Conservation (phyloP, 345 rosid species). For the Lepidium aucheri region DNA sequence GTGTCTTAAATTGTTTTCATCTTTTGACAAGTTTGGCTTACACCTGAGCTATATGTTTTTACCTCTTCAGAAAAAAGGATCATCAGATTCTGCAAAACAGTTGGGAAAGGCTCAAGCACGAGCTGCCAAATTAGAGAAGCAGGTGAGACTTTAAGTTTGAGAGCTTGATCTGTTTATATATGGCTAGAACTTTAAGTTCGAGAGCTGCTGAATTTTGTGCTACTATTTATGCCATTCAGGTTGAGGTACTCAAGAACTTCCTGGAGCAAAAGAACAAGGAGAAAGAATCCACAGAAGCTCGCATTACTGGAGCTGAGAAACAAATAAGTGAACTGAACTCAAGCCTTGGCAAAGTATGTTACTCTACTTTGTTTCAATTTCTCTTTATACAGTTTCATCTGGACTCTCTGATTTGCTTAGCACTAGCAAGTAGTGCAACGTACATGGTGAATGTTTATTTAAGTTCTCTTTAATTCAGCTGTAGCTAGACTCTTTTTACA, state of each 20-base stretch:
- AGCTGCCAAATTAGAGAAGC: conserved; percentile 65
- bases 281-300: conserved; percentile 48
- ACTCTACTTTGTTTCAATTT: conserved; percentile 2
- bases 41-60: neutral
- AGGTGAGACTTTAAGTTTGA: conserved; percentile 33
- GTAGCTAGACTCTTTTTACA: neutral
- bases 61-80: conserved; percentile 30
- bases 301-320: conserved; percentile 49
- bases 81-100: conserved; percentile 52
- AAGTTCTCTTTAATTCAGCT: conserved; percentile 11
- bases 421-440: neutral
- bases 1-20: neutral
- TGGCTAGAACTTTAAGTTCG: neutral
- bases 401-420: neutral
- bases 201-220: neutral
- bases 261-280: conserved; percentile 42
- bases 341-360: conserved; percentile 56
- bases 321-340: conserved; percentile 43
- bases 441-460: neutral
- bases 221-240: conserved; percentile 34
- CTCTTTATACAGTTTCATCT: neutral
- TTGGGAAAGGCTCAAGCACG: conserved; percentile 71
- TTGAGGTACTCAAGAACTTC: conserved; percentile 51
- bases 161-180: neutral
- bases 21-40: neutral